phyloP scores from a whole-genome alignment of 2,329 filamentous ascomycete species.

The Aspergillus fumigatiaffinis region DNA sequence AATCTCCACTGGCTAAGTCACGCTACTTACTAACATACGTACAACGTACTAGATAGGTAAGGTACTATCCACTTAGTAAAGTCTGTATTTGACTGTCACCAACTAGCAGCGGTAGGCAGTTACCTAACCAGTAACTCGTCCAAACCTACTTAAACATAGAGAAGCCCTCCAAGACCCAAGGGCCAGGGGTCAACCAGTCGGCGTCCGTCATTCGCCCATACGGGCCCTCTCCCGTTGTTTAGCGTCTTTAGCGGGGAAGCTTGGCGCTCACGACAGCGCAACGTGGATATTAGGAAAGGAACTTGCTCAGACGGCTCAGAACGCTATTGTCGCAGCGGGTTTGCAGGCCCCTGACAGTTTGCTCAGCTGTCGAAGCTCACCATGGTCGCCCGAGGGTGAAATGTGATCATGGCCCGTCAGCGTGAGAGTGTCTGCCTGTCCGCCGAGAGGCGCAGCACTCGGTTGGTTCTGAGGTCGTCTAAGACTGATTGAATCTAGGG shows the following conservation, averaged over 20 bases:
- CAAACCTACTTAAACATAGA: not conserved
- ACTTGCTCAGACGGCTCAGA: not conserved
- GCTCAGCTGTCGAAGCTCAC: not conserved
- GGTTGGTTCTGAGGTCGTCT: not conserved
- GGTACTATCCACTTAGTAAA: too few species aligned
- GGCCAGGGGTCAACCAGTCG: not conserved
- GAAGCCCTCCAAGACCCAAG: not conserved
- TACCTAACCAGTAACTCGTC: too few species aligned
- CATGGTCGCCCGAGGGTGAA: not conserved
- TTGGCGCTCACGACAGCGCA: conserved; percentile 4
- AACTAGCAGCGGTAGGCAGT: not conserved
- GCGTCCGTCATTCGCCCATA: not conserved
- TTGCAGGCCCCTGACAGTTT: not conserved
- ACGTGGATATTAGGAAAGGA: not conserved
- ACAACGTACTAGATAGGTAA: too few species aligned
- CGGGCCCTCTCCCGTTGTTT: conserved; percentile 1
- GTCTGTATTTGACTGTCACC: too few species aligned
- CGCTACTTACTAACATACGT: too few species aligned
- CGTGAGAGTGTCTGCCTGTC: too few species aligned
- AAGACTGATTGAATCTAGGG: not conserved
- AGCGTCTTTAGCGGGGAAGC: conserved; percentile 11
- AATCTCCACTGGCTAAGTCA: not conserved
- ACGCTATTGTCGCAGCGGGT: not conserved
- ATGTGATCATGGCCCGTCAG: not conserved
- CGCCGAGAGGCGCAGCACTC: too few species aligned